phyloP scores from a whole-genome alignment of 2,329 filamentous ascomycete species.

The Ambrosiella cleistominuta region DNA sequence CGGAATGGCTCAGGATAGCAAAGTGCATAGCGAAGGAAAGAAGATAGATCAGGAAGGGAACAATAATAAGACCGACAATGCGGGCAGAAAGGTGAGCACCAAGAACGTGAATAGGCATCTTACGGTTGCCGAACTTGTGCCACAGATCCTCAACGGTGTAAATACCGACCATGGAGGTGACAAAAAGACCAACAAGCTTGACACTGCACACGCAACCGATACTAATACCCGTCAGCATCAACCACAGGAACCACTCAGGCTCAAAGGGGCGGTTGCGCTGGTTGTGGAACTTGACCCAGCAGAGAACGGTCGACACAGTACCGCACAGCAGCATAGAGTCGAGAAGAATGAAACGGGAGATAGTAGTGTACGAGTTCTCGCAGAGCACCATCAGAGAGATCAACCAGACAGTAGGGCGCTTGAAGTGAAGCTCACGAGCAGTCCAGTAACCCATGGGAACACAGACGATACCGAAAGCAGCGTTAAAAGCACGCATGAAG shows the following conservation, averaged over 20 bases:
- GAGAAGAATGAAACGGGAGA: slow-evolving; percentile 92
- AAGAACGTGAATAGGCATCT: slow-evolving; percentile 69
- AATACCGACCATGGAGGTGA: slow-evolving; percentile 81
- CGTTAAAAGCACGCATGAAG: slow-evolving; percentile 97
- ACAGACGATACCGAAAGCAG: slow-evolving; percentile 80
- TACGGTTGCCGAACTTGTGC: slow-evolving; percentile 91
- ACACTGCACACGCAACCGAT: slow-evolving; percentile 98
- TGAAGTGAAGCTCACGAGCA: slow-evolving; percentile 75
- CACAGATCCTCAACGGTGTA: slow-evolving; percentile 95
- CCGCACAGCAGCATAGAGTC: slow-evolving; percentile 98
- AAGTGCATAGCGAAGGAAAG: slow-evolving; percentile 94
- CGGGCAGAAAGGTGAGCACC: slow-evolving; percentile 64
- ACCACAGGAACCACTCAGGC: slow-evolving; percentile 83
- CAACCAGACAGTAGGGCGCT: slow-evolving; percentile 78
- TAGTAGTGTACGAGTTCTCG: slow-evolving; percentile 98
- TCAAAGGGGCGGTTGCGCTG: slow-evolving; percentile 75
- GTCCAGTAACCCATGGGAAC: slow-evolving; percentile 92
- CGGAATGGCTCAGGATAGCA: slow-evolving; percentile 77
- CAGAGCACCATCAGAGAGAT: slow-evolving; percentile 93
- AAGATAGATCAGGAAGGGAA: slow-evolving; percentile 84
- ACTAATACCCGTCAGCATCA: slow-evolving; percentile 81
- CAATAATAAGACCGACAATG: slow-evolving; percentile 69
- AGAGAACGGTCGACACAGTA: slow-evolving; percentile 92
- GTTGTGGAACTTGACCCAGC: slow-evolving; percentile 93
- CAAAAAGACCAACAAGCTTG: slow-evolving; percentile 94